Evolutionary conservation across 352 stramenopile species (phyloP), one percentile per base, ranked within the genome.

Genomic region (Phytophthora sansomeana): DNA sequence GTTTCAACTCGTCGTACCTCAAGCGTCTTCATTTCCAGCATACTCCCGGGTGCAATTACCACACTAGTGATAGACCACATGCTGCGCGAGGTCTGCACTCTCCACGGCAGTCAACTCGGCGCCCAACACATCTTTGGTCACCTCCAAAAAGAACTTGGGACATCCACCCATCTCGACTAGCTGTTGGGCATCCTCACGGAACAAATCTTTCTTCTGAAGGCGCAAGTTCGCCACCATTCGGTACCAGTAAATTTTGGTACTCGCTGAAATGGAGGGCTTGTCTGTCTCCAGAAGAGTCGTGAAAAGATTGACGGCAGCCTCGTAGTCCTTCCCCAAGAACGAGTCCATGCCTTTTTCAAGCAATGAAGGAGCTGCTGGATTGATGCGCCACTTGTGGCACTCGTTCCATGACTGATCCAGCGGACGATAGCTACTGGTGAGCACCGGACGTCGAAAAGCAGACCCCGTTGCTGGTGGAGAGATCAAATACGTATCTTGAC

Each of bases 111-210:
- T 42, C 42, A 69, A 64, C 13, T 69, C 46, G 1, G 19, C 52
- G 13, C 30, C 38, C 16, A 69, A 11, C 1, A 38, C 43, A 7
- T 69, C 61, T 11, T 63, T 69, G 9, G n/a, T 53, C 0, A 58
- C 47, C 7, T 71, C 63, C 48, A 67, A 57, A 8, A 66, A 67
- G 39, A 49, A 66, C 48, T 71, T 71, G 0, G 56, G 63, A n/a
- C 56, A 66, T 1, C 47, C 55, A 10, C 56, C 63, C 17, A 71
- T 42, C 30, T 62, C 55, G 7, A 30, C n/a, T 3, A 71, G 14
- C 33, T 33, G 1, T 5, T 71, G 48, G 10, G 26, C 63, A 24
- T 71, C 63, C 35, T 59, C 48, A 21, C 48, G 48, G 33, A 71
- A 66, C 21, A 41, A 19, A 1, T 71, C 49, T n/a, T 67, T 71